Base-by-base conservation (phyloP, 2,329 filamentous ascomycete genomes). In the Trichoderma koningii region DNA sequence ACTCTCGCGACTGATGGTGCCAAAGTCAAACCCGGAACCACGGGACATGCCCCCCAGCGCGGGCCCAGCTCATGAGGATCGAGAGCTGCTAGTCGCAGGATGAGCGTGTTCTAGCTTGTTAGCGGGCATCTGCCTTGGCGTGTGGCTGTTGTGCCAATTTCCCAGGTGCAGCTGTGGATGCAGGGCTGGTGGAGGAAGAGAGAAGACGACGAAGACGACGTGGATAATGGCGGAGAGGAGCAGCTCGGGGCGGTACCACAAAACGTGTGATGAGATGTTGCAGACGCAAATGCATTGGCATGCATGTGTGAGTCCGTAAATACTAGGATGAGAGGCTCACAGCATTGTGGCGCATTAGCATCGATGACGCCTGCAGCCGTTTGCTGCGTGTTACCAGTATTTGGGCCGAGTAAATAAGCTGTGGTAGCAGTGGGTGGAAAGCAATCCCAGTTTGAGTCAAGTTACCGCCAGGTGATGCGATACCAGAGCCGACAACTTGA, bases 71-170 rank as follows among this genome's bases (percentile, higher is more conserved):
- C 44, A 50, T 41, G 28, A 48, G 44, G 42, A 34, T 15, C n/a
- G 50, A 52, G 19, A 52, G 50, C 28, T 52, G 50, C 50, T 52
- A 52, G 50, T 52, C n/a, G 50, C 50, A 38, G 34, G 45, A 52
- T 44, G 38, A 38, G 63, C 61, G 21, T 55, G 63, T 52, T 61
- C 55, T 41, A 47, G 41, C 42, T 50, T 64, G 52, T 41, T 55
- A 60, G 44, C 57, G 63, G 65, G 28, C 63, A 63, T 63, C 59
- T 62, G 59, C 59, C 59, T 47, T 53, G 59, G 59, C 48, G 38
- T 26, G 59, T 53, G 50, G 61, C 60, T 64, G 66, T 47, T 66
- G 64, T 66, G 68, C 67, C 65, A 71, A 71, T 71, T 70, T 71
- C 69, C 69, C 67, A 57, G 63, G 66, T 62, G 66, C 60, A 66